Conservation (phyloP, 2,329 filamentous ascomycete genomes). For the Trichoderma citrinoviride region DNA sequence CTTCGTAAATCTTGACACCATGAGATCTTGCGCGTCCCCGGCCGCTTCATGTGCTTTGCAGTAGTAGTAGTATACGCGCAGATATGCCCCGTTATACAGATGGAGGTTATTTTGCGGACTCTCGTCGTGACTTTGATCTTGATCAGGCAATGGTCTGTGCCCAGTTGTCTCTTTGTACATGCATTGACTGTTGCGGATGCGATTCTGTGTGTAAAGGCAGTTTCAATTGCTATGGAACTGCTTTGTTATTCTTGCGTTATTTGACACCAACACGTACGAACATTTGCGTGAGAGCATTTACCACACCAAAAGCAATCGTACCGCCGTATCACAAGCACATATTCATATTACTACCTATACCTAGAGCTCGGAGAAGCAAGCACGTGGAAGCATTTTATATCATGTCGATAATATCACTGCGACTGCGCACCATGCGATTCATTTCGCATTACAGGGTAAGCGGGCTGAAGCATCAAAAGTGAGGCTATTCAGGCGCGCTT, state of each 20-base stretch:
- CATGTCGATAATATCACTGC: not conserved
- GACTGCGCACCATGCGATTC: not conserved
- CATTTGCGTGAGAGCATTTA: no score
- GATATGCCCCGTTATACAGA: not conserved
- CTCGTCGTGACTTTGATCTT: not conserved
- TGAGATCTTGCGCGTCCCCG: not conserved
- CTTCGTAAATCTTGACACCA: not conserved
- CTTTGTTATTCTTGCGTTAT: no score
- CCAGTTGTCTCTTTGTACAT: no score
- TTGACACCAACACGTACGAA: no score
- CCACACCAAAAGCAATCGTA: no score
- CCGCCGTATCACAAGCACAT: no score
- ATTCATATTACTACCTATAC: no score
- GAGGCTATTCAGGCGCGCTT: constrained; percentile 3
- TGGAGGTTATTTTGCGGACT: not conserved
- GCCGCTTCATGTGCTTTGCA: not conserved
- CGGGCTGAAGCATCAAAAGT: not conserved
- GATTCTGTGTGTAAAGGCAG: not conserved
- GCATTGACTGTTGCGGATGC: not conserved
- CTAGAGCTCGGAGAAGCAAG: no score
- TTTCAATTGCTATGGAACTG: not conserved
- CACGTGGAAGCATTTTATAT: no score
- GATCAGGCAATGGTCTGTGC: not conserved
- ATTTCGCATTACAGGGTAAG: not conserved
- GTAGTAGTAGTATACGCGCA: not conserved